Conservation (phyloP, 768 basidiomycete genomes). For the Tricholoma terreum region DNA sequence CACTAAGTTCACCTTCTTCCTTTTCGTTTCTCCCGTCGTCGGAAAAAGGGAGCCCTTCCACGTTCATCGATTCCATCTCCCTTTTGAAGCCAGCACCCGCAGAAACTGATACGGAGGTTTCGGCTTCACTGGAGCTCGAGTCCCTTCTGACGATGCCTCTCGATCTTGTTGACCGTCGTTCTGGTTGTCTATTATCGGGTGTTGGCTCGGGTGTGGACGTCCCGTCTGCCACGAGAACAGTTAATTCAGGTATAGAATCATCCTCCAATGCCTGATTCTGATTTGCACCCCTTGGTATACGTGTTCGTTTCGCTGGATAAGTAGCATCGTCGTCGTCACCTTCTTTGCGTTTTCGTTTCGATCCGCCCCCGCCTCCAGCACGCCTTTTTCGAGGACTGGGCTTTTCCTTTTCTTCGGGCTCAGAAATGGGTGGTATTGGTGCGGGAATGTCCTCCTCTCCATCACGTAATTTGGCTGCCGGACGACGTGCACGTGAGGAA, state of each 20-base stretch:
- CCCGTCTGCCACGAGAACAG: slow-evolving; percentile 17
- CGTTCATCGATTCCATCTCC: slow-evolving; percentile 10
- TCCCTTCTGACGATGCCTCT: slow-evolving; percentile 41
- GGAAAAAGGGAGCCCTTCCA: slow-evolving; percentile 5
- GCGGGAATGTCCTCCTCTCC: slow-evolving; percentile 34
- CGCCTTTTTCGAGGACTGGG: slow-evolving; percentile 52
- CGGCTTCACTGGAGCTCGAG: slow-evolving; percentile 53
- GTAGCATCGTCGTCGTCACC: slow-evolving; percentile 60
- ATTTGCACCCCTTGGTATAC: slow-evolving; percentile 44
- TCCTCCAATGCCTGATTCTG: slow-evolving; percentile 34
- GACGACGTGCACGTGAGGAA: slow-evolving; percentile 45
- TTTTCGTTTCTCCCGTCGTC: slow-evolving; percentile 26
- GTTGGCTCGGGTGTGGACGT: slow-evolving; percentile 26
- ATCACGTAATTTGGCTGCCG: slow-evolving; percentile 49
- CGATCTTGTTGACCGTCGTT: slow-evolving; percentile 49
- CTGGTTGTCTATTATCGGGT: slow-evolving; percentile 33
- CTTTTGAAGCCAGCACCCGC: slow-evolving; percentile 8
- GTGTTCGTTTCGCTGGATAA: slow-evolving; percentile 70
- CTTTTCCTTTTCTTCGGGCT: slow-evolving; percentile 38
- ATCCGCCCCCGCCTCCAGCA: slow-evolving; percentile 36
- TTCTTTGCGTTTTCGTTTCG: slow-evolving; percentile 58
- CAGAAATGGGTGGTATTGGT: slow-evolving; percentile 31
- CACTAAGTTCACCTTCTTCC: slow-evolving; percentile 42
- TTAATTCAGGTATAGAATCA: slow-evolving; percentile 35
- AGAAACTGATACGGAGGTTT: slow-evolving; percentile 27